These are phyloP conservation scores for Prunus mira DNA, from an alignment of 306 rosid species.

Conservation along the genomic window DNA sequence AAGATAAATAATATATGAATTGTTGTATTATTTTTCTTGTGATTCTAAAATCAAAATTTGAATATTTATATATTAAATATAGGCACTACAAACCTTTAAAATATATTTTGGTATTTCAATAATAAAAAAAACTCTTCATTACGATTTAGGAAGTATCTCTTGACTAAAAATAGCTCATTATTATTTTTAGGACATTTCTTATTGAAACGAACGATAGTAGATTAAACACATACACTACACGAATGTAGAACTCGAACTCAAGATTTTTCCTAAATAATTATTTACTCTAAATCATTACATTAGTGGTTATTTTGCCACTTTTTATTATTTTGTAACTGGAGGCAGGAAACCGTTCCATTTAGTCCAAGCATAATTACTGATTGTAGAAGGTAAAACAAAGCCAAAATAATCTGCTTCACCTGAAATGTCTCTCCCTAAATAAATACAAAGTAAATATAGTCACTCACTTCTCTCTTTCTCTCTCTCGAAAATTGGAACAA, in stretches of 20 bases:
- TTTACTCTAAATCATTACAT: neutral
- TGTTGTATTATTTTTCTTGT: too few relatives aligned
- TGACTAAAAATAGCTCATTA: too few relatives aligned
- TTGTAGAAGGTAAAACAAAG: constrained; percentile 20
- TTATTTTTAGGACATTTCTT: too few relatives aligned
- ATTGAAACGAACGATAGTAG: rapidly evolving
- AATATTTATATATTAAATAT: too few relatives aligned
- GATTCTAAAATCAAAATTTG: too few relatives aligned
- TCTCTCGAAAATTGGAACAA: constrained; percentile 19
- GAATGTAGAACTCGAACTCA: too few relatives aligned
- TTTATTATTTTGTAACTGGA: neutral
- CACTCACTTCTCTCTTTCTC: constrained; percentile 6
- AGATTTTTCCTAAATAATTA: rapidly evolving
- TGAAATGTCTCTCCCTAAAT: constrained; percentile 14
- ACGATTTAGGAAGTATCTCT: too few relatives aligned
- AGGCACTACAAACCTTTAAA: too few relatives aligned
- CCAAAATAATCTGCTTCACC: neutral
- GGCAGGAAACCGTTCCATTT: constrained; percentile 23
- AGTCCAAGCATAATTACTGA: constrained; percentile 27
- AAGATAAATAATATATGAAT: too few relatives aligned
- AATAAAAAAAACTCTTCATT: too few relatives aligned
- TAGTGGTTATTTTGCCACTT: neutral
- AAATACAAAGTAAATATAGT: constrained; percentile 1
- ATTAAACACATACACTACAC: too few relatives aligned
- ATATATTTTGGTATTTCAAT: too few relatives aligned